A percentile compares a stretch with the other conserved stretches of the same genome.
phyloP scores from a whole-genome alignment of 768 basidiomycete genomes.

The Trametes cubensis region DNA sequence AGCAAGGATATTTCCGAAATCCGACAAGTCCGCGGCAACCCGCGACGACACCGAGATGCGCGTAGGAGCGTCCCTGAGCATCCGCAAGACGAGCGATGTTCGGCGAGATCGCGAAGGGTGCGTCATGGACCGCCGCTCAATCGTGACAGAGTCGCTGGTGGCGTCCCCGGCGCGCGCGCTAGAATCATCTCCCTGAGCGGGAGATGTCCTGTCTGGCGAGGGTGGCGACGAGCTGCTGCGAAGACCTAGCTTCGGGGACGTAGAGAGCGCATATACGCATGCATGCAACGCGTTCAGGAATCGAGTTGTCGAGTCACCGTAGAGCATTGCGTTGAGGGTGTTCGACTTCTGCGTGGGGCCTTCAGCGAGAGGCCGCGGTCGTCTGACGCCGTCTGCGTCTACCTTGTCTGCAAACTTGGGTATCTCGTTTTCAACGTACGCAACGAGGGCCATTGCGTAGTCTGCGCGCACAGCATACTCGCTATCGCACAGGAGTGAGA shows the following conservation, averaged over 20 bases:
- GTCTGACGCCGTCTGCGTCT: slow-evolving; percentile 50
- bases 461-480: slow-evolving; percentile 79
- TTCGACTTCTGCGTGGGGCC: slow-evolving; percentile 50
- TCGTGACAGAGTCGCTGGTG: slow-evolving; percentile 33
- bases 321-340: slow-evolving; percentile 50
- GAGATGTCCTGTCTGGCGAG: slow-evolving; percentile 38
- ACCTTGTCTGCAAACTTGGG: slow-evolving; percentile 57
- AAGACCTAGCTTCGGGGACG: slow-evolving; percentile 63
- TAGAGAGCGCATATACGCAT: slow-evolving; percentile 77
- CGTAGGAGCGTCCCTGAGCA: slow-evolving; percentile 53
- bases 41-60: slow-evolving; percentile 44
- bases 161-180: slow-evolving; percentile 17
- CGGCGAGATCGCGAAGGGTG: slow-evolving; percentile 57
- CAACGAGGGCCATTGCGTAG: slow-evolving; percentile 71
- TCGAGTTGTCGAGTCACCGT: slow-evolving; percentile 65
- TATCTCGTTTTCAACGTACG: slow-evolving; percentile 79
- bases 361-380: slow-evolving; percentile 49
- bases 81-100: slow-evolving; percentile 52
- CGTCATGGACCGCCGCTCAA: slow-evolving; percentile 49
- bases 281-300: slow-evolving; percentile 83
- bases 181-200: slow-evolving; percentile 17
- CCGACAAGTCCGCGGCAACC: slow-evolving; percentile 63
- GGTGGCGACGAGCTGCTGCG: slow-evolving; percentile 42
- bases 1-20: slow-evolving; percentile 72
- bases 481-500: slow-evolving; percentile 80